phyloP scores from a whole-genome alignment of 192 early-diverging fungal genomes.

The Linnemannia hyalina region DNA sequence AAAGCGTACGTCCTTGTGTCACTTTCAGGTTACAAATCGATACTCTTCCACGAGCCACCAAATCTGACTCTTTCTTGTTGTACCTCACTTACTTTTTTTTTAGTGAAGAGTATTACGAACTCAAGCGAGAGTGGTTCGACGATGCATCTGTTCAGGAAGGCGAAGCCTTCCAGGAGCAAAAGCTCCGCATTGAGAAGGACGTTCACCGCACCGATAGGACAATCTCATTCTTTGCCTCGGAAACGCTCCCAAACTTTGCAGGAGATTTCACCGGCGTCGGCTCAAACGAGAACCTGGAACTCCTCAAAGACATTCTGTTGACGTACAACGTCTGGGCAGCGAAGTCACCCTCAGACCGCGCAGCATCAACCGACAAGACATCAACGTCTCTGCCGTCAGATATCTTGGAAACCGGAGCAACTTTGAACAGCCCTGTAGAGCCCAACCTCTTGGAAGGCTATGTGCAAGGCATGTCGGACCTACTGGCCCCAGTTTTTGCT shows the following conservation, averaged over 20 bases:
- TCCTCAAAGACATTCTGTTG: slow-evolving; percentile 92
- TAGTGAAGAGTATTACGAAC: slow-evolving; percentile 72
- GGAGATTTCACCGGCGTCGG: slow-evolving; percentile 61
- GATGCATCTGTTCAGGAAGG: slow-evolving; percentile 66
- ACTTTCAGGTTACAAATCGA: not conserved
- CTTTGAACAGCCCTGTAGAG: slow-evolving; percentile 10
- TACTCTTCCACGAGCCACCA: not conserved
- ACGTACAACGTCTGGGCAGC: slow-evolving; percentile 84
- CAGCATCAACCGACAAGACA: not conserved
- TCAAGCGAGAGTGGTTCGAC: slow-evolving; percentile 78
- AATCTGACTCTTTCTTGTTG: not conserved
- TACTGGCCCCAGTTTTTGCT: slow-evolving; percentile 90
- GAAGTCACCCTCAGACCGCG: slow-evolving; percentile 11
- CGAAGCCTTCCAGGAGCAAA: slow-evolving; percentile 78
- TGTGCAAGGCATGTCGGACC: slow-evolving; percentile 98
- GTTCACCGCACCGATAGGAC: slow-evolving; percentile 95
- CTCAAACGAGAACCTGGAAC: slow-evolving; percentile 83
- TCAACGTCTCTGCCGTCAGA: not conserved
- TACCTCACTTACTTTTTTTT: not conserved
- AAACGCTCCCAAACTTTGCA: slow-evolving; percentile 68
- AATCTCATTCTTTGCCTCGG: slow-evolving; percentile 83
- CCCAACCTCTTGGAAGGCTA: slow-evolving; percentile 72
- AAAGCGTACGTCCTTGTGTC: slow-evolving; percentile 61
- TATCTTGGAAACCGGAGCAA: not conserved
- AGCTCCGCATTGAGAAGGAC: slow-evolving; percentile 92